These are phyloP conservation scores for Scenedesmus sp. DNA, from an alignment of 163 green algal genomes.

Conservation along the genomic window DNA sequence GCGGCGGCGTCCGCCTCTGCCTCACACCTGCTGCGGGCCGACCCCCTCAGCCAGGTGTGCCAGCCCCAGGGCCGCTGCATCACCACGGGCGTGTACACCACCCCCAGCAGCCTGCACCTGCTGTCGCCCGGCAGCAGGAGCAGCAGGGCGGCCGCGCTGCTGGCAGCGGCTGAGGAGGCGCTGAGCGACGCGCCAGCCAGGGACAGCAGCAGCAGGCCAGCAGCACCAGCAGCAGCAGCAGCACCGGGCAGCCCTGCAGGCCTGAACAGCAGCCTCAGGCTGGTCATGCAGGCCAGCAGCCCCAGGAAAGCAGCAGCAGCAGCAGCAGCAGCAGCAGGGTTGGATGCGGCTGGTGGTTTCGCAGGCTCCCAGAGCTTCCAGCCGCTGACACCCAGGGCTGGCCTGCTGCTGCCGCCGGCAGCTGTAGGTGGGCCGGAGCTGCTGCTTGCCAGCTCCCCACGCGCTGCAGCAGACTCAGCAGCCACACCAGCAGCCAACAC, in stretches of 20 bases:
- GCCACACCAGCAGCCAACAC: background rate
- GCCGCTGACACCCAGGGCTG: background rate
- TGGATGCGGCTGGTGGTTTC: background rate
- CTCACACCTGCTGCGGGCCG: background rate
- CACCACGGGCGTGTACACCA: background rate
- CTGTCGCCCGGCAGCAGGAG: background rate
- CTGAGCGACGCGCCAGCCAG: background rate
- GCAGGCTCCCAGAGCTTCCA: background rate
- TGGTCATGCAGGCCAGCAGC: background rate
- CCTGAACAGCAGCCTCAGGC: background rate
- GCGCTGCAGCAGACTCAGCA: too few species aligned
- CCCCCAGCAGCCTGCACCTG: background rate
- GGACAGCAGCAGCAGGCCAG: background rate
- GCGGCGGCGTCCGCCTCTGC: background rate
- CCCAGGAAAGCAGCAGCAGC: background rate
- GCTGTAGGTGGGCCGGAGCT: background rate
- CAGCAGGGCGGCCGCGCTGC: background rate
- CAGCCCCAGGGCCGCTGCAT: conserved; percentile 10
- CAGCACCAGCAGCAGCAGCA: background rate
- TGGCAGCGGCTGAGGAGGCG: conserved; percentile 12
- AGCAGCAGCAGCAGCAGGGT: background rate
- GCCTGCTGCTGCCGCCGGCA: background rate
- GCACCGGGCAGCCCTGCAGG: background rate
- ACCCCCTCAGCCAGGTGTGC: background rate
- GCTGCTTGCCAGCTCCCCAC: background rate